Percentiles rank a stretch among this genome's conserved stretches.
Conservation (phyloP, 129 eudicot species). For the Heracleum sosnowskyi region DNA sequence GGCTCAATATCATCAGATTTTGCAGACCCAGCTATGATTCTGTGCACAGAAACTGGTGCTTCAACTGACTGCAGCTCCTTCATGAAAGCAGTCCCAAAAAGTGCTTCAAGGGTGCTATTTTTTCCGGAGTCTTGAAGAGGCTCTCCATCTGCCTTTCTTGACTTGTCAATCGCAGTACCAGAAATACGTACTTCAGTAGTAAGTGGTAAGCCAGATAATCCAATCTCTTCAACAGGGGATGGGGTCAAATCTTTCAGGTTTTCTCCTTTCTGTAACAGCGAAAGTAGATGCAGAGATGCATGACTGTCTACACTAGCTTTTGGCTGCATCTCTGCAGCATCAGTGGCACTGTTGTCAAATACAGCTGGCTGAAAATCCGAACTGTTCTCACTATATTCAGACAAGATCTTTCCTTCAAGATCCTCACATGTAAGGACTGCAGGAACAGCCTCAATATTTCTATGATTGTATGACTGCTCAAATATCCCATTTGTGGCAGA, state of each 20-base stretch:
- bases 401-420: constrained; percentile 86
- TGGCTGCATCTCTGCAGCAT: constrained; percentile 23
- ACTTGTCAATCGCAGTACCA: constrained; percentile 17
- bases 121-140: constrained; percentile 25
- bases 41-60: constrained; percentile 86
- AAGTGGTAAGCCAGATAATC: constrained; percentile 17
- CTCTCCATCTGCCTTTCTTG: constrained; percentile 29
- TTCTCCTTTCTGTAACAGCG: constrained; percentile 60
- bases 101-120: constrained; percentile 73
- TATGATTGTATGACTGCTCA: constrained; percentile 26
- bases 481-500: constrained; percentile 31
- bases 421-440: constrained; percentile 88
- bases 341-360: constrained; percentile 23
- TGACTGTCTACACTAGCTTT: constrained; percentile 37
- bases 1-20: constrained; percentile 28
- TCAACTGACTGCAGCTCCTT: constrained; percentile 77
- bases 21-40: constrained; percentile 40
- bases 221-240: constrained; percentile 18
- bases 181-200: constrained; percentile 13
- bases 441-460: constrained; percentile 38
- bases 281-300: constrained; percentile 76
- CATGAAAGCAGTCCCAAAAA: constrained; percentile 94
- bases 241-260: constrained; percentile 17
- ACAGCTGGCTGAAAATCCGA: constrained; percentile 32
- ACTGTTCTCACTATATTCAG: constrained; percentile 49